phyloP scores from a whole-genome alignment of 495 filamentous ascomycete species.

The Lepidopterella palustris region DNA sequence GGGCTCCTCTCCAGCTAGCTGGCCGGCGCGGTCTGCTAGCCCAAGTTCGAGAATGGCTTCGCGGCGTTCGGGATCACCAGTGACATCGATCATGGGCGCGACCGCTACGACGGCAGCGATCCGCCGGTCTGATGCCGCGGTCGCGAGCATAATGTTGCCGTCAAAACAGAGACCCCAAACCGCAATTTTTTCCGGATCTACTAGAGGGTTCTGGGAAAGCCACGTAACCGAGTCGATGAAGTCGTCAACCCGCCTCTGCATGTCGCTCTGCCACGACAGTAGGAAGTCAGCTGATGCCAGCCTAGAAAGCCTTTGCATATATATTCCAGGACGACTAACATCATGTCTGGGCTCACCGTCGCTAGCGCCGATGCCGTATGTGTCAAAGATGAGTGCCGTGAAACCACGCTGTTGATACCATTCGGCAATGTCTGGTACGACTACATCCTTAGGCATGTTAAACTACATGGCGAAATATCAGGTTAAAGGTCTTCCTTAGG shows the following conservation, averaged over 20 bases:
- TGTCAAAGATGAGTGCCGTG: neutral
- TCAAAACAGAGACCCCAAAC: too few species aligned
- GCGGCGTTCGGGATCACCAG: too few species aligned
- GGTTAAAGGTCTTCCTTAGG: neutral
- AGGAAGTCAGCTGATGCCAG: neutral
- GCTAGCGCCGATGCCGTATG: neutral
- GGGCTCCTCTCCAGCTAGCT: too few species aligned
- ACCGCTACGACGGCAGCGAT: too few species aligned
- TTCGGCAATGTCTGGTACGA: neutral
- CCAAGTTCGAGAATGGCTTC: too few species aligned
- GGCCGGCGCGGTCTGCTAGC: too few species aligned
- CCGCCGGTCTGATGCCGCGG: too few species aligned
- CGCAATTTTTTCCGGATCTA: slow-evolving; percentile 5
- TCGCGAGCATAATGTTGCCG: too few species aligned
- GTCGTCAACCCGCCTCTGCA: neutral
- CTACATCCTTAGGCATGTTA: slow-evolving; percentile 2
- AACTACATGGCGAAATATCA: neutral
- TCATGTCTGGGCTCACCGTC: too few species aligned
- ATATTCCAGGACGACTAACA: too few species aligned
- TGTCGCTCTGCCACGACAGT: neutral
- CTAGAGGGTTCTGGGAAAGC: slow-evolving; percentile 1
- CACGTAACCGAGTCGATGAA: slow-evolving; percentile 3
- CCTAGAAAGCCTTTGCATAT: too few species aligned
- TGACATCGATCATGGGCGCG: too few species aligned
- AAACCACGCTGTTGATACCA: slow-evolving; percentile 3